Conservation (phyloP, 345 rosid genomes). For the Cardamine chenopodiifolia region DNA sequence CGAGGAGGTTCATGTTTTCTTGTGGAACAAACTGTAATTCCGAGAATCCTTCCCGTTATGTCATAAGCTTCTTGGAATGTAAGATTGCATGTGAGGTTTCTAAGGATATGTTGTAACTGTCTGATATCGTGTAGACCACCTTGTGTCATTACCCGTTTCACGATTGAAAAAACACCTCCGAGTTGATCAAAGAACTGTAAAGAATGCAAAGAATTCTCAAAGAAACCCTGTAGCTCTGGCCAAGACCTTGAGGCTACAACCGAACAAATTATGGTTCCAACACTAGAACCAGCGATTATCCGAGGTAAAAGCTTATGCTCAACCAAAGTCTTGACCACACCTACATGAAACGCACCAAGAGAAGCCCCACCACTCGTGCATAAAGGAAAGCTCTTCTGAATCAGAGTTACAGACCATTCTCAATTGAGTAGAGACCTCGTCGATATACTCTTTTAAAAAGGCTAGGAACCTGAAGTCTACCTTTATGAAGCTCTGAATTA, state of each 20-base stretch:
- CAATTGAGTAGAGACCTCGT: constrained; percentile 89
- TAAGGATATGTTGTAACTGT: constrained; percentile 85
- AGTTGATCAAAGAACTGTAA: constrained; percentile 92
- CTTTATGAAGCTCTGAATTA: constrained; percentile 95
- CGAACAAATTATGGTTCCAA: constrained; percentile 92
- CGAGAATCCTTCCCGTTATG: constrained; percentile 92
- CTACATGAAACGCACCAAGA: constrained; percentile 90
- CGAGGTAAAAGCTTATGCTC: constrained; percentile 91
- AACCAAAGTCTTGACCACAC: constrained; percentile 89
- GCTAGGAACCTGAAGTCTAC: constrained; percentile 89
- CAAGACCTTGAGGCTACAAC: constrained; percentile 88
- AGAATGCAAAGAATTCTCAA: constrained; percentile 78
- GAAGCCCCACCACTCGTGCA: constrained; percentile 99
- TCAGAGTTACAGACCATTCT: constrained; percentile 89
- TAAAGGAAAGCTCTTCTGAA: constrained; percentile 85
- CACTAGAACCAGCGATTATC: constrained; percentile 95
- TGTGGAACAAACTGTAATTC: constrained; percentile 94
- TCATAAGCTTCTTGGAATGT: constrained; percentile 99
- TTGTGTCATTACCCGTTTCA: constrained; percentile 80
- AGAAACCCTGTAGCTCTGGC: constrained; percentile 95
- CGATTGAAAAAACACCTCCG: constrained; percentile 83
- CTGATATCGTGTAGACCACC: constrained; percentile 95
- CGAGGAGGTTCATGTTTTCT: constrained; percentile 99
- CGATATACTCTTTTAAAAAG: constrained; percentile 93
- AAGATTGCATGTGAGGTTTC: constrained; percentile 87